Conservation (phyloP, 2,329 filamentous ascomycete genomes). For the Thermothelomyces thermophilus region DNA sequence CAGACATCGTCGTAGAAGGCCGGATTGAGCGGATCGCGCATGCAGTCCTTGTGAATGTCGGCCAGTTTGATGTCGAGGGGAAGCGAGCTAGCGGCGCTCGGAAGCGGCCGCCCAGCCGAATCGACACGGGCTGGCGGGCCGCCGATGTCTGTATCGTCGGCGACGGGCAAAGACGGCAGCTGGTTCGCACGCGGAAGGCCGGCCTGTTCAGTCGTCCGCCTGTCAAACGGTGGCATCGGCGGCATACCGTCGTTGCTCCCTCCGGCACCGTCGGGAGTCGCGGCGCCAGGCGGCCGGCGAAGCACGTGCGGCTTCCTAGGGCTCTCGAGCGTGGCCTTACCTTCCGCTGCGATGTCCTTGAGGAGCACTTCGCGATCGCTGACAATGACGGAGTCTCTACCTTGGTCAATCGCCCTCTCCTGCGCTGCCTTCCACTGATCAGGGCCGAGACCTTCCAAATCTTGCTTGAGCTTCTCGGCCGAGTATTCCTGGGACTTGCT, state of each 20-base stretch:
- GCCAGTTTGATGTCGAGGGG: constrained; percentile 66
- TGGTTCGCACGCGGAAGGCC: constrained; percentile 63
- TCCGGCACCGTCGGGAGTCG: constrained; percentile 30
- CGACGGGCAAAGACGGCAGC: constrained; percentile 60
- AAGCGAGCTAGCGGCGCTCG: constrained; percentile 44
- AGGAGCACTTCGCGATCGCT: constrained; percentile 66
- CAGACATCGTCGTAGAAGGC: constrained; percentile 83
- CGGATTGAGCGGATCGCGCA: constrained; percentile 80
- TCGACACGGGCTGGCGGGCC: constrained; percentile 59
- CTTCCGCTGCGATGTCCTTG: constrained; percentile 56
- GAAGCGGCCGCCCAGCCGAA: constrained; percentile 42
- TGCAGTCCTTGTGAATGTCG: constrained; percentile 79
- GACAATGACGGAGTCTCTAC: constrained; percentile 65
- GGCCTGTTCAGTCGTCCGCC: constrained; percentile 59
- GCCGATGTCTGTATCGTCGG: constrained; percentile 77
- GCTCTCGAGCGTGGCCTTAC: constrained; percentile 50
- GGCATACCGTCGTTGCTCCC: constrained; percentile 48
- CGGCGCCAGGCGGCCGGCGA: constrained; percentile 26
- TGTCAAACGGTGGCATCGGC: constrained; percentile 49
- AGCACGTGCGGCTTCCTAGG: constrained; percentile 36
- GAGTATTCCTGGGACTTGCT: constrained; percentile 45
- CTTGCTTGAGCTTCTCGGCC: constrained; percentile 59
- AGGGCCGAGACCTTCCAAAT: constrained; percentile 69
- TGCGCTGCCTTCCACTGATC: constrained; percentile 69
- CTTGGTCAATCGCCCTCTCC: constrained; percentile 52